phyloP scores from a whole-genome alignment of 2,329 filamentous ascomycete species.

The Purpureocillium takamizusanense region DNA sequence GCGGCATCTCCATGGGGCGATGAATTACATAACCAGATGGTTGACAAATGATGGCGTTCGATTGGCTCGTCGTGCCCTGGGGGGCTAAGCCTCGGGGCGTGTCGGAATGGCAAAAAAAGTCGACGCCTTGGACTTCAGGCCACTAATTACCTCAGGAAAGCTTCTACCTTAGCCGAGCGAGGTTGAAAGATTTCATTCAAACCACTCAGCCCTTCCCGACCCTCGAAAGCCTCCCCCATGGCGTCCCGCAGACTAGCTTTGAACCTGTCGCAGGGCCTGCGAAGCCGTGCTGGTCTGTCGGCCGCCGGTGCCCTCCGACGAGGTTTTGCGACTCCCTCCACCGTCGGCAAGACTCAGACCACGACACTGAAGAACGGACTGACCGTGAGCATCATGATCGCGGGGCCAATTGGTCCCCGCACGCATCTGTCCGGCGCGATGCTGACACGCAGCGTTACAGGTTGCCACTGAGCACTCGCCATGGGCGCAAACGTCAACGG shows the following conservation, averaged over 20 bases:
- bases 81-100: constrained; percentile 27
- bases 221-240: constrained; percentile 56
- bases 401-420: constrained; percentile 28
- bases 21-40: not conserved
- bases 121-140: constrained; percentile 27
- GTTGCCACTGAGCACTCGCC: constrained; percentile 97
- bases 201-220: constrained; percentile 44
- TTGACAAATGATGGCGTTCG: constrained; percentile 19
- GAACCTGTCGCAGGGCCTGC: constrained; percentile 84
- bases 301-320: constrained; percentile 69
- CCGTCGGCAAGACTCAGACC: constrained; percentile 79
- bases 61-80: constrained; percentile 21
- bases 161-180: constrained; percentile 35
- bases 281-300: constrained; percentile 77
- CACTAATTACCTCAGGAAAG: constrained; percentile 34
- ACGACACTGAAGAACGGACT: constrained; percentile 96
- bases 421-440: constrained; percentile 9
- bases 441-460: constrained; percentile 37
- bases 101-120: constrained; percentile 32
- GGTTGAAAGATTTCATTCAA: constrained; percentile 42
- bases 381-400: constrained; percentile 55
- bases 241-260: constrained; percentile 95
- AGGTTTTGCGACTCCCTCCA: constrained; percentile 82
- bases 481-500: constrained; percentile 95
- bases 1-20: not conserved